phyloP scores from a whole-genome alignment of 2,329 filamentous ascomycete species.

The Zelopaecilomyces penicillatus region DNA sequence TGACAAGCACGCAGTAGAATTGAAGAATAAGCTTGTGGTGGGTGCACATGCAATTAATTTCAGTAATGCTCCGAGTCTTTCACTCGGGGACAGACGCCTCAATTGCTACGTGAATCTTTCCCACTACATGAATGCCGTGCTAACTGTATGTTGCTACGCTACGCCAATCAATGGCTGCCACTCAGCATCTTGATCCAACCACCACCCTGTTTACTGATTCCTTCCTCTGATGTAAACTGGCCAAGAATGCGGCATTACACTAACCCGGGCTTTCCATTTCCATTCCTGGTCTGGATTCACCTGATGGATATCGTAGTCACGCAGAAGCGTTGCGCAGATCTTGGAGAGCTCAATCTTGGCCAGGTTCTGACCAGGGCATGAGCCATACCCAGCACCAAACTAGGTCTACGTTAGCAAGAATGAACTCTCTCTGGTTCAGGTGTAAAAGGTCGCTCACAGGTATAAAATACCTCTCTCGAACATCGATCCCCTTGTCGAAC shows the following conservation, averaged over 20 bases:
- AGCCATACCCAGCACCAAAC: conserved; percentile 11
- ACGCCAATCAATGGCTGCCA: too few relatives aligned
- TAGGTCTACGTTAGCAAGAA: neutral
- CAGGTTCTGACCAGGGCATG: conserved; percentile 12
- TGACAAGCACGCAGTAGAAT: too few relatives aligned
- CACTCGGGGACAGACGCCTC: too few relatives aligned
- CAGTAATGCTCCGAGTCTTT: too few relatives aligned
- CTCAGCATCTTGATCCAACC: too few relatives aligned
- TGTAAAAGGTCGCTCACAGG: conserved; percentile 5
- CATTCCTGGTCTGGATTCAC: conserved; percentile 9
- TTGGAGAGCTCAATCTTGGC: conserved; percentile 12
- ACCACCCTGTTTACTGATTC: neutral
- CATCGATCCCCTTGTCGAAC: conserved; percentile 1
- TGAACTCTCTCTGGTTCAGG: neutral
- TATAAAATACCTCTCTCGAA: conserved; percentile 9
- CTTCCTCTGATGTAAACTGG: conserved; percentile 2
- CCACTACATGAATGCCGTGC: too few relatives aligned
- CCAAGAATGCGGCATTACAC: conserved; percentile 9
- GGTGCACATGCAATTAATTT: too few relatives aligned
- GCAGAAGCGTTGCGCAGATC: conserved; percentile 9
- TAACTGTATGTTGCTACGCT: too few relatives aligned
- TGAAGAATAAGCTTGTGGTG: too few relatives aligned
- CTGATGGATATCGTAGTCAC: conserved; percentile 10
- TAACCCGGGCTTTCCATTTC: conserved; percentile 11
- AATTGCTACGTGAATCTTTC: too few relatives aligned